Evolutionary conservation across 2,329 filamentous ascomycete species (phyloP).

Genomic region (Cytospora mali): DNA sequence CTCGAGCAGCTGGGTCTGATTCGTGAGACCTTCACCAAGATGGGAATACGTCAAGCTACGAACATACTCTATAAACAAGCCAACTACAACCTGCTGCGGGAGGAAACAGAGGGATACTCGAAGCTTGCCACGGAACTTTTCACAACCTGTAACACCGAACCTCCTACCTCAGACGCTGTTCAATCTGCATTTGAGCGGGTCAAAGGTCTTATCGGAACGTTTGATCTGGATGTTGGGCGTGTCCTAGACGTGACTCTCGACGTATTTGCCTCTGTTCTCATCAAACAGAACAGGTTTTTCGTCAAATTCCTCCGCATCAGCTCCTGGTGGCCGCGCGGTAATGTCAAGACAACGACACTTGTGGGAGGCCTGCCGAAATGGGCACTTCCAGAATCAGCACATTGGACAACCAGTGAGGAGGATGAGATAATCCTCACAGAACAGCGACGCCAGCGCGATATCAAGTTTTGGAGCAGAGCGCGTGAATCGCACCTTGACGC

Average conservation of each 20-base stretch:
- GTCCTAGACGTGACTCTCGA: constrained; percentile 94
- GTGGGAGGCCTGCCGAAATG: constrained; percentile 76
- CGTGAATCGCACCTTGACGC: constrained; percentile 75
- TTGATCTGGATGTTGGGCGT: constrained; percentile 93
- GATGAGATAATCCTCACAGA: constrained; percentile 63
- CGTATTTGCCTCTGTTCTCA: constrained; percentile 88
- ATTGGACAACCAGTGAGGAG: constrained; percentile 67
- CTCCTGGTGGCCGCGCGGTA: constrained; percentile 91
- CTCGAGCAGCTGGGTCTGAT: constrained; percentile 79
- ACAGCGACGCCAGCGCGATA: constrained; percentile 67
- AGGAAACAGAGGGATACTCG: constrained; percentile 95
- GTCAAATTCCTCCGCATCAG: constrained; percentile 88
- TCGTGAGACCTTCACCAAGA: constrained; percentile 78
- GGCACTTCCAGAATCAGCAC: constrained; percentile 73
- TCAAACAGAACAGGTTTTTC: constrained; percentile 93
- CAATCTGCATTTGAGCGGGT: constrained; percentile 88
- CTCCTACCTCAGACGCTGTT: constrained; percentile 74
- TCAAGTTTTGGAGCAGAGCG: constrained; percentile 80
- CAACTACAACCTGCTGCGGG: constrained; percentile 92
- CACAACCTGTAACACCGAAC: constrained; percentile 76
- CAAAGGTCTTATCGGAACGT: constrained; percentile 93
- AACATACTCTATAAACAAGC: constrained; percentile 93
- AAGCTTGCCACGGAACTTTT: constrained; percentile 97
- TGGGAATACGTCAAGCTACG: constrained; percentile 87
- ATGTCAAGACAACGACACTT: constrained; percentile 48